These are phyloP conservation scores for Tephrocybe sp. DNA, from an alignment of 768 basidiomycete species.

Conservation along the genomic window DNA sequence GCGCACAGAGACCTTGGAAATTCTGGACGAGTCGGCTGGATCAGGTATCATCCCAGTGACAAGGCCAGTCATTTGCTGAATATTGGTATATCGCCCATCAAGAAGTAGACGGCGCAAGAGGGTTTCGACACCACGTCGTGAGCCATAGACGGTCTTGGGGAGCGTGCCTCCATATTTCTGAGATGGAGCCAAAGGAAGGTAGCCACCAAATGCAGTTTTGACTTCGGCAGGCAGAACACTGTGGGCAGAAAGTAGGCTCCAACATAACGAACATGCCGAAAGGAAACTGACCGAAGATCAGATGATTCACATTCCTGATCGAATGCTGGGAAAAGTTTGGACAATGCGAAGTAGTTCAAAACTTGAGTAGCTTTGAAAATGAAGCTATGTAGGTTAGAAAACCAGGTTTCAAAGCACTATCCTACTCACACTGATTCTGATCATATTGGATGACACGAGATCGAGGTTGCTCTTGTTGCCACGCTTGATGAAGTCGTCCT, in stretches of 20 bases:
- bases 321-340: not conserved
- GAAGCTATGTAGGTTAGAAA: not conserved
- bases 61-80: constrained; percentile 23
- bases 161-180: constrained; percentile 9
- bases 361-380: not conserved
- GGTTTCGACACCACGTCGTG: constrained; percentile 27
- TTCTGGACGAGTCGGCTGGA: constrained; percentile 7
- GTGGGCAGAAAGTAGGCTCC: not conserved
- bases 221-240: constrained; percentile 18
- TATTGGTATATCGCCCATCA: constrained; percentile 17
- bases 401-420: not conserved
- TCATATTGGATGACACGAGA: constrained; percentile 26
- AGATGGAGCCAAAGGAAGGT: constrained; percentile 9
- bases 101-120: constrained; percentile 26
- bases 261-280: not conserved
- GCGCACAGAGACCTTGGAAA: constrained; percentile 15
- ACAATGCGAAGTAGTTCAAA: constrained; percentile 6
- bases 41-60: constrained; percentile 24
- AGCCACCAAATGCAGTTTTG: constrained; percentile 14
- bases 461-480: constrained; percentile 16
- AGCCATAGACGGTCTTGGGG: constrained; percentile 19
- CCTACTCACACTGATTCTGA: constrained; percentile 18
- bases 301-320: not conserved
- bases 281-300: constrained; percentile 6
- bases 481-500: constrained; percentile 16